Base-by-base conservation (phyloP, 1,284 basidiomycete genomes). In the Ceratobasidium papillatum region DNA sequence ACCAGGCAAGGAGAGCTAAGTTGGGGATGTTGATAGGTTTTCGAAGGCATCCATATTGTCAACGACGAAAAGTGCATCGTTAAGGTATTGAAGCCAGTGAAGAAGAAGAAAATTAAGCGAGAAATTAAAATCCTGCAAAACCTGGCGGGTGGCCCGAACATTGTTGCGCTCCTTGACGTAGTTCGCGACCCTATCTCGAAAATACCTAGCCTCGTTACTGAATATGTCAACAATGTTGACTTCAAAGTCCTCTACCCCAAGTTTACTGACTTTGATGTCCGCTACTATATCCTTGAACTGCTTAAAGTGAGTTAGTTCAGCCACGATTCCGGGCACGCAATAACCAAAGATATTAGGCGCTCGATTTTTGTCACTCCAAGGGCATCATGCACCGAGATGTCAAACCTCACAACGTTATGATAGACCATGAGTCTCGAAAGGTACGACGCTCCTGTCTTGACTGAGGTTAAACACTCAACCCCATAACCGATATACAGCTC, bases 81-180 rank as follows among this genome's bases (percentile, higher is more conserved):
- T 86, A 99, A 99, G 84, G 96, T 99, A 64, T 87, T 99, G 78
- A 99, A 99, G 84, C 98, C 98, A 0, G 97, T 99, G 64, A 99
- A 99, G 88, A 99, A 99, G 89, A 99, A 99, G 90, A 99, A 99
- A 87, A 99, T 99, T 84, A 99, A 99, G 87, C 89, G 97, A 77
- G 97, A 99, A 85, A 98, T 99, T 84, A 99, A 99, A 87, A 98
- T 99, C 79, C 84, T 99, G 47, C 96, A 98, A 83, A 99, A 99
- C 83, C 87, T 99, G 27, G 94, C 96, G 0, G 96, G 97, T 34
- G 98, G 98, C 25, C 96, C 96, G 11, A 82, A 99, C 92, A 85
- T 91, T 88, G 82, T 96, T 86, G 80, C 88, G 7, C 87, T 99
- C 63, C 86, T 99, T 77, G 97, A 99, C 80, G 96, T 99, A 77